These are phyloP conservation scores for Yamadazyma olivae DNA, from an alignment of 805 yeast genomes.

Conservation along the genomic window DNA sequence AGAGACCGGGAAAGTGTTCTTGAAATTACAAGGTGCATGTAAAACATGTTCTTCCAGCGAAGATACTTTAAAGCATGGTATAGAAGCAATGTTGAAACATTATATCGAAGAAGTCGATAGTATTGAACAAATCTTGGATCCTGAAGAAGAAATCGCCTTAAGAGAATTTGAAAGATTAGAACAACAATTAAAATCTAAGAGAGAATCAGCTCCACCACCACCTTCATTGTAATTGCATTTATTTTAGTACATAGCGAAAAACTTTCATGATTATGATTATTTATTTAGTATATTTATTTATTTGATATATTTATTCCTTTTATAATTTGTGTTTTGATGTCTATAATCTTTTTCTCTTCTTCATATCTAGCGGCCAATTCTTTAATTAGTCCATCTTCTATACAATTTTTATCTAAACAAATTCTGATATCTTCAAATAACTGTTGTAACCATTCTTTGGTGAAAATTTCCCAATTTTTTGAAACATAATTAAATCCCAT, in stretches of 20 bases:
- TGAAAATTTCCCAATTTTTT: constrained; percentile 30
- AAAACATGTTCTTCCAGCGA: constrained; percentile 88
- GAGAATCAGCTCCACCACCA: constrained; percentile 17
- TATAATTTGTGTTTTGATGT: constrained; percentile 13
- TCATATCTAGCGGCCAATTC: constrained; percentile 27
- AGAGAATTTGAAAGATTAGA: constrained; percentile 86
- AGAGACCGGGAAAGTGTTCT: constrained; percentile 80
- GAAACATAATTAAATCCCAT: constrained; percentile 41
- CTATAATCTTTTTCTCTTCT: constrained; percentile 15
- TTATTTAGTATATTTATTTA: constrained; percentile 9
- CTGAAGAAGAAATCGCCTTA: constrained; percentile 71
- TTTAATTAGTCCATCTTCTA: constrained; percentile 34
- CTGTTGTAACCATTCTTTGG: constrained; percentile 23
- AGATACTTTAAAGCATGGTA: constrained; percentile 91
- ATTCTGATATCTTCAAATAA: constrained; percentile 36
- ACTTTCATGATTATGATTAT: constrained; percentile 1
- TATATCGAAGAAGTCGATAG: constrained; percentile 93
- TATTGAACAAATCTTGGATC: constrained; percentile 82
- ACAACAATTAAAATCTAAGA: constrained; percentile 29
- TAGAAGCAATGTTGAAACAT: constrained; percentile 95
- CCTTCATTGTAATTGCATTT: constrained; percentile 17
- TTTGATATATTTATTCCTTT: constrained; percentile 9
- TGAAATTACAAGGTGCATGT: constrained; percentile 94
- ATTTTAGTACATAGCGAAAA: too few relatives aligned
- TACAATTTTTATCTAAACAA: constrained; percentile 30